Evolutionary conservation across 176 grass and related monocot species (phyloP), one percentile per base, ranked within the genome.

Genomic region (Elaeis guineensis): DNA sequence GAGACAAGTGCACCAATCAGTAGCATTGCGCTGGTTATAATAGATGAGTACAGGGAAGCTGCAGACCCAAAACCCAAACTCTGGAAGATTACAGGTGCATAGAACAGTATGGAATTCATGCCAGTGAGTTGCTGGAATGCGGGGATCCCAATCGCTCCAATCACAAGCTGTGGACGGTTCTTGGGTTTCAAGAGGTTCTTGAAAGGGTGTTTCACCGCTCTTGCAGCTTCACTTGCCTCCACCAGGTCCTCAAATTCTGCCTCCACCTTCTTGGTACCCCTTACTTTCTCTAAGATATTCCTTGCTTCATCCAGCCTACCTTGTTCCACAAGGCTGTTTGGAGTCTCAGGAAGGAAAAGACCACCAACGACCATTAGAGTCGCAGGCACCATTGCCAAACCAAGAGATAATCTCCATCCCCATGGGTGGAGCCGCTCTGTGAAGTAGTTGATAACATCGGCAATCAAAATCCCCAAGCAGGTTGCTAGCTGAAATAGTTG

Each of bases 401-500:
- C 78, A 3, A 86, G 82, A 6, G 82, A 77, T 20, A 74, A 55
- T 11, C 82, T 59, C 87, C 87, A 93, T 5, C 89, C 80, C 5
- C 16, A 4, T 0, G 89, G 80, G 59, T 93, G 89, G 0, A 73
- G 5, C 18, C 19, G 17, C 0, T 82, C 64, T 0, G 73, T 44
- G 54, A 72, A 64, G 68, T 83, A 90, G 72, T 90, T 90, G 32
- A 90, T 51, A 25, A 90, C 11, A 75, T 55, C 80, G 57, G 82
- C 87, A 3, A 72, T 20, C 22, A 90, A 75, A 72, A 86, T 90
- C 0, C 87, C 82, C 16, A 83, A 16, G 16, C 79, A 86, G 21
- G 82, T 82, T 35, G 86, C 61, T 63, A 83, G 80, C 67, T 91
- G 83, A 72, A 91, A 91, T 28, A 86, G 67, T 67, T 86, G 86